A percentile compares a stretch with the other conserved stretches of the same genome.
Evolutionary conservation across 805 yeast genomes (phyloP).

Genomic region (Pichia scutulata): DNA sequence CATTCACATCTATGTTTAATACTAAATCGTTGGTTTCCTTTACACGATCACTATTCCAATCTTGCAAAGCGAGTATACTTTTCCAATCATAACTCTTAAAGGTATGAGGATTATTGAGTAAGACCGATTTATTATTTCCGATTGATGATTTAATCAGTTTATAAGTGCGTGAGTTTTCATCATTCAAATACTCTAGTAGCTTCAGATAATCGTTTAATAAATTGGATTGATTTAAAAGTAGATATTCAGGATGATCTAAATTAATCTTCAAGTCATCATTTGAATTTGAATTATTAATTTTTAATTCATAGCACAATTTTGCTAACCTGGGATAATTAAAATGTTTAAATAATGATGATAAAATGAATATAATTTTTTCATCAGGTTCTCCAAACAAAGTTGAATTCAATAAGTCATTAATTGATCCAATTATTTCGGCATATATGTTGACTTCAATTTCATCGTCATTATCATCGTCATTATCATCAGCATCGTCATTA

Average conservation of each 20-base stretch:
- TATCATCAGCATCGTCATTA: background rate
- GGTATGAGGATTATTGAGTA: background rate
- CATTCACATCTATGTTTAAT: constrained; percentile 13
- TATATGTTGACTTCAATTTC: constrained; percentile 23
- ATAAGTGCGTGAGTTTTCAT: constrained; percentile 11
- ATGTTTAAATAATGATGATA: constrained; percentile 44
- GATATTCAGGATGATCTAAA: constrained; percentile 13
- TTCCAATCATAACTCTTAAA: constrained; percentile 5
- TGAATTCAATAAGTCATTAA: constrained; percentile 61
- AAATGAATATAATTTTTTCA: constrained; percentile 39
- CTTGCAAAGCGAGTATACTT: constrained; percentile 9
- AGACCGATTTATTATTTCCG: background rate
- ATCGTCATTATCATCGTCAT: background rate
- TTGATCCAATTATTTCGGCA: constrained; percentile 16
- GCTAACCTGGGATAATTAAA: constrained; percentile 43
- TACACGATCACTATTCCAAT: constrained; percentile 17
- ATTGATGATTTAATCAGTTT: constrained; percentile 7
- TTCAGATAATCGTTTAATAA: constrained; percentile 17
- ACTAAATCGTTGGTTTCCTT: background rate
- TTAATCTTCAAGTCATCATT: constrained; percentile 21
- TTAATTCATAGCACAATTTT: constrained; percentile 53
- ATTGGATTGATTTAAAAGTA: constrained; percentile 27
- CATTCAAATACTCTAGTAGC: constrained; percentile 15
- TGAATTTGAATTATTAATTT: constrained; percentile 31
- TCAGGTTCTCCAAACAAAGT: constrained; percentile 65